These are phyloP conservation scores for Brassica carinata DNA, from an alignment of 345 rosid genomes.

Conservation along the genomic window DNA sequence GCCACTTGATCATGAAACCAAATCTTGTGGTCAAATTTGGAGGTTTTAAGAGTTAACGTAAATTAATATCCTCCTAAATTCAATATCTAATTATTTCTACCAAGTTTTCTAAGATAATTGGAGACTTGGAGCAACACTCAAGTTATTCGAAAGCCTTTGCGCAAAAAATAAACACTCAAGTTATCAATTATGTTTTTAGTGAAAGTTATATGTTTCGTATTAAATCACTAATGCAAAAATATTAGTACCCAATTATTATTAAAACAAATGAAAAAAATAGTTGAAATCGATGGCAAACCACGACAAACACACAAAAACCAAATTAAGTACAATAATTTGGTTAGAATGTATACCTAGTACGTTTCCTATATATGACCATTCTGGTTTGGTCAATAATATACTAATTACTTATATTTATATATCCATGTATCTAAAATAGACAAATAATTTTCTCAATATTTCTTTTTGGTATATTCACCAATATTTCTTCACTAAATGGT, in stretches of 20 bases:
- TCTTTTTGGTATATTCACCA: neutral
- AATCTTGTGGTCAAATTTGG: slow-evolving; percentile 8
- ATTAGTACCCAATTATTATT: neutral
- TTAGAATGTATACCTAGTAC: neutral
- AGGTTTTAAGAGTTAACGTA: slow-evolving; percentile 31
- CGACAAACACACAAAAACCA: neutral
- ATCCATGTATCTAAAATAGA: neutral
- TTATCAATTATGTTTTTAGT: too few species aligned
- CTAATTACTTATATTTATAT: neutral
- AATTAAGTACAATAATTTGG: neutral
- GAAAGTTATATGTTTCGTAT: neutral
- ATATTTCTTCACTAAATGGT: neutral
- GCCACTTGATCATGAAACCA: slow-evolving; percentile 17
- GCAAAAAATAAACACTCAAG: neutral
- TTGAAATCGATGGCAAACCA: neutral
- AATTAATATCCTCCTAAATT: neutral
- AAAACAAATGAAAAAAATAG: neutral
- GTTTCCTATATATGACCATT: neutral
- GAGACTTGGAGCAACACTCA: neutral
- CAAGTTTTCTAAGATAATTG: neutral
- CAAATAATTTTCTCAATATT: neutral
- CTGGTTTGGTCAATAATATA: neutral
- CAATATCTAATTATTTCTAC: neutral
- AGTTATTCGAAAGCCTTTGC: neutral
- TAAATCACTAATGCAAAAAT: neutral